Evolutionary conservation across 23 red algal genomes (phyloP).

Genomic region (Chondrus crispus): DNA sequence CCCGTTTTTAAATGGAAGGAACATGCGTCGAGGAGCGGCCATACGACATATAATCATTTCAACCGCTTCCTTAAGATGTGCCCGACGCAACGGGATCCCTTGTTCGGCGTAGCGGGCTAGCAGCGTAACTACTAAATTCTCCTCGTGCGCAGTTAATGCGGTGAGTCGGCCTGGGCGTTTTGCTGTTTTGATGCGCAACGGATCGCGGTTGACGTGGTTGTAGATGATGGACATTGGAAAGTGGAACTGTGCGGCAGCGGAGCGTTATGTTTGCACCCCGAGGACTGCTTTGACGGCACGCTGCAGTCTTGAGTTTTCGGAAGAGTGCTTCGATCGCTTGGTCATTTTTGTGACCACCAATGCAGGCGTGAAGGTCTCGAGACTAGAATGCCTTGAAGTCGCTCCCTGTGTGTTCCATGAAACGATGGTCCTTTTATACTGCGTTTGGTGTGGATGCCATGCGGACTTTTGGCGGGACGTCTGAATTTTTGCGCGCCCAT

Average conservation of each 20-base stretch:
- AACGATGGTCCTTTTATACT: too few relatives aligned
- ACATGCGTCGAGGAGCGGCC: not conserved
- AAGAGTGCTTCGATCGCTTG: not conserved
- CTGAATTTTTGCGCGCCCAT: not conserved
- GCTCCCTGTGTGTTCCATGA: too few relatives aligned
- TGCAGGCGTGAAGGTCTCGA: not conserved
- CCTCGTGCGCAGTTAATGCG: not conserved
- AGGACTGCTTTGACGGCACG: not conserved
- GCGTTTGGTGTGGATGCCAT: not conserved
- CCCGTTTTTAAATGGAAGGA: not conserved
- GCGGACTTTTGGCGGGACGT: not conserved
- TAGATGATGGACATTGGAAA: not conserved
- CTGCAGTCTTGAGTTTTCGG: not conserved
- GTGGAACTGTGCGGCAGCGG: not conserved
- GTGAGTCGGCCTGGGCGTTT: not conserved
- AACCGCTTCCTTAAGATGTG: not conserved
- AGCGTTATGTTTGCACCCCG: not conserved
- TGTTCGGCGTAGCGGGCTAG: not conserved
- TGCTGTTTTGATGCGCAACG: not conserved
- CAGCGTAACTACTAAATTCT: not conserved
- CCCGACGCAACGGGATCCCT: not conserved
- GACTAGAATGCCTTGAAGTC: too few relatives aligned
- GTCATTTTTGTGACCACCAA: not conserved
- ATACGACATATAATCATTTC: not conserved
- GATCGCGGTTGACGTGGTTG: not conserved